These are phyloP conservation scores for Diaporthe citri DNA, from an alignment of 2,329 filamentous ascomycete genomes.

Conservation along the genomic window DNA sequence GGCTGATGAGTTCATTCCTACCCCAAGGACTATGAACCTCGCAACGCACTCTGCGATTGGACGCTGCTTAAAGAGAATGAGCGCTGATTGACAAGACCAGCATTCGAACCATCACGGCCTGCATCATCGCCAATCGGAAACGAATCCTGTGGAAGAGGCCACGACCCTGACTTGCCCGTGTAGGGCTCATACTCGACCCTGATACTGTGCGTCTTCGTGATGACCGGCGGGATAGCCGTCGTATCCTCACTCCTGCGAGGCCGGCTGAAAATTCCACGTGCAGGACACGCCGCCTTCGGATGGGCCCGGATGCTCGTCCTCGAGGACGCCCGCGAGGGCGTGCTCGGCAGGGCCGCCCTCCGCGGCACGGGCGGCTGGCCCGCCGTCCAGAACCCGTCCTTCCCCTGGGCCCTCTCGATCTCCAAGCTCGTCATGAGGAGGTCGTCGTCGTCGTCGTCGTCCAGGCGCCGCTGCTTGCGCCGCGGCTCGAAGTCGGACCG, in stretches of 20 bases:
- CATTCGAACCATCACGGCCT: neutral
- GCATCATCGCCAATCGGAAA: neutral
- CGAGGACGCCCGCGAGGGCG: constrained; percentile 20
- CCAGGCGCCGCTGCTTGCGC: neutral
- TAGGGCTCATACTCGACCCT: constrained; percentile 10
- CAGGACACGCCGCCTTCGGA: neutral
- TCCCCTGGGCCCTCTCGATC: neutral
- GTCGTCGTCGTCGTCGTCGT: constrained; percentile 25
- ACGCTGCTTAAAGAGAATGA: constrained; percentile 17
- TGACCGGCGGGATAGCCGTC: neutral
- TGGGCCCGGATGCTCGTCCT: constrained; percentile 16
- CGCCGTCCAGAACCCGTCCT: neutral
- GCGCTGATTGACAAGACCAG: neutral
- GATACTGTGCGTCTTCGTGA: constrained; percentile 20
- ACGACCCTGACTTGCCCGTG: neutral
- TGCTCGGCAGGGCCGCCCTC: neutral
- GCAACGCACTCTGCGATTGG: neutral
- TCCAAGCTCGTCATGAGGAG: constrained; percentile 19
- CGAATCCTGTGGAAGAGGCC: neutral
- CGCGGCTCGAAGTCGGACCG: constrained; percentile 17
- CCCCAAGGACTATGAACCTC: neutral
- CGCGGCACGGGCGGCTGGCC: neutral
- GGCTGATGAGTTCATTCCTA: neutral
- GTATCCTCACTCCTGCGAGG: constrained; percentile 16
- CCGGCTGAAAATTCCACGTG: constrained; percentile 4